These are phyloP conservation scores for Neurospora africana DNA, from an alignment of 495 filamentous ascomycete species.

Conservation along the genomic window DNA sequence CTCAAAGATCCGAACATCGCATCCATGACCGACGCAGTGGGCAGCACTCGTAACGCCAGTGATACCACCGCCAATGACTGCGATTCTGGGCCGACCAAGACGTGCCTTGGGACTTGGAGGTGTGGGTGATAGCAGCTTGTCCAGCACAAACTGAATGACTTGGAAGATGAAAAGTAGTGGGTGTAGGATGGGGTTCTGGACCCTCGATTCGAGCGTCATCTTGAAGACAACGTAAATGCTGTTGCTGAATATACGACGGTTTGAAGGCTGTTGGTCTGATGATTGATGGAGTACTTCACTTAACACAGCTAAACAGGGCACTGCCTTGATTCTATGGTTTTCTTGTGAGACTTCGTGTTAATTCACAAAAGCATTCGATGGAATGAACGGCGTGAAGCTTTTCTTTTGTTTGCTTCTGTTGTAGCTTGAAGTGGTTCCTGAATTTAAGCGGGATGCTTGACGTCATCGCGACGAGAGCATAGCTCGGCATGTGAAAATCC, in stretches of 20 bases:
- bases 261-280: not conserved
- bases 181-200: slow-evolving; percentile 20
- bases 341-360: not conserved
- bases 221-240: not conserved
- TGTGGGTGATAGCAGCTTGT: slow-evolving; percentile 55
- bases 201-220: slow-evolving; percentile 1
- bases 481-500: not conserved
- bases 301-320: not conserved
- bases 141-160: slow-evolving; percentile 55
- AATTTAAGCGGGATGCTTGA: not conserved
- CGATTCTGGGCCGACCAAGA: slow-evolving; percentile 53
- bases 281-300: not conserved
- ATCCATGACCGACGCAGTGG: slow-evolving; percentile 80
- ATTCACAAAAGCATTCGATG: not conserved
- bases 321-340: not conserved
- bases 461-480: not conserved
- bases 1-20: slow-evolving; percentile 73
- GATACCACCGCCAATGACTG: slow-evolving; percentile 74
- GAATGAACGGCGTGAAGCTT: not conserved
- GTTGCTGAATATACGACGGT: not conserved
- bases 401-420: not conserved
- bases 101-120: slow-evolving; percentile 49
- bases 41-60: slow-evolving; percentile 75
- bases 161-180: slow-evolving; percentile 52
- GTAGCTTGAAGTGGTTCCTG: not conserved